These are phyloP conservation scores for Trichoderma orchidacearum DNA, from an alignment of 495 filamentous ascomycete species.

Conservation along the genomic window DNA sequence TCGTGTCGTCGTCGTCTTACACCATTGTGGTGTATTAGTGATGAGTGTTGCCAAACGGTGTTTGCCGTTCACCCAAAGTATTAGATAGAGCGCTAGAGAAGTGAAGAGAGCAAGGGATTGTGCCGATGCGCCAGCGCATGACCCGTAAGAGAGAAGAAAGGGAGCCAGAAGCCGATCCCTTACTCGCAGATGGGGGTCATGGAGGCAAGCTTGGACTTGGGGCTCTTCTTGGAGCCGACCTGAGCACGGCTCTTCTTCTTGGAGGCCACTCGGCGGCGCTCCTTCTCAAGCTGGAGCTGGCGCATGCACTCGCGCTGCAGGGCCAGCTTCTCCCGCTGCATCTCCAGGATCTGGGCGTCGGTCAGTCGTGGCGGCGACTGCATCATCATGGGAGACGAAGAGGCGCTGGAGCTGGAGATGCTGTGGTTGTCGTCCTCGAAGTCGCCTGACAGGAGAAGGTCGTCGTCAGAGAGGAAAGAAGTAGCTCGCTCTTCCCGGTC, in stretches of 20 bases:
- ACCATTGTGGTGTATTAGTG: neutral
- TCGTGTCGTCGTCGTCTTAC: too few species aligned
- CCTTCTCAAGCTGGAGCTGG: slow-evolving; percentile 31
- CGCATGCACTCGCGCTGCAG: slow-evolving; percentile 32
- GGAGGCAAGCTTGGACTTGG: slow-evolving; percentile 29
- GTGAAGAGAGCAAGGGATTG: too few species aligned
- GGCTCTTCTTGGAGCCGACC: slow-evolving; percentile 16
- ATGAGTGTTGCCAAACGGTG: too few species aligned
- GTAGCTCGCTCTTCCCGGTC: slow-evolving; percentile 29
- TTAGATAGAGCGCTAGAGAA: too few species aligned
- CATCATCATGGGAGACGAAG: slow-evolving; percentile 14
- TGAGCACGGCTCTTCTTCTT: neutral
- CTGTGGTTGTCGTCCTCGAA: slow-evolving; percentile 28
- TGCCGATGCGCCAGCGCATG: too few species aligned
- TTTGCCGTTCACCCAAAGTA: too few species aligned
- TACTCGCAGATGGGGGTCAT: slow-evolving; percentile 35
- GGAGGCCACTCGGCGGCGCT: slow-evolving; percentile 21
- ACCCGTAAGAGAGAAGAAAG: neutral
- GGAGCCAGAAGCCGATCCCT: neutral
- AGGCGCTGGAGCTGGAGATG: slow-evolving; percentile 25
- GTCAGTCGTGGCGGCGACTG: slow-evolving; percentile 6
- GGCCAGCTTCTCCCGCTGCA: slow-evolving; percentile 28
- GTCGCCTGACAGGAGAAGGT: slow-evolving; percentile 25
- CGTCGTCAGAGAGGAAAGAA: slow-evolving; percentile 37
- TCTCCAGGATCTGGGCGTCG: slow-evolving; percentile 26